Evolutionary conservation across 2,329 filamentous ascomycete species (phyloP).

Genomic region (Apiospora arundinis): DNA sequence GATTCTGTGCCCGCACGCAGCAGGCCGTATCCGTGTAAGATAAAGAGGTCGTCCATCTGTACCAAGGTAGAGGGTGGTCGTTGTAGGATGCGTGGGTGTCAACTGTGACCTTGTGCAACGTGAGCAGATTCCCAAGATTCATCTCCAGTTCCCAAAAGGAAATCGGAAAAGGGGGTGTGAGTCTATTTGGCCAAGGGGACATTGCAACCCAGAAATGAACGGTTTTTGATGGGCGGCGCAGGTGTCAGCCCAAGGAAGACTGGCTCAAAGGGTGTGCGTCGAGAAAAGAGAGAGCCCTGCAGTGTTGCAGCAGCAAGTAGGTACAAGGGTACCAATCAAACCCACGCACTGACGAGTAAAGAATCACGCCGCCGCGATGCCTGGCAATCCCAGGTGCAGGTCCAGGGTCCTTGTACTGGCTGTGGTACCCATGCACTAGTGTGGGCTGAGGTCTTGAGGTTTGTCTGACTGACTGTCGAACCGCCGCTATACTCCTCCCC

Average conservation of each 20-base stretch:
- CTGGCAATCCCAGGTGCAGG: constrained; percentile 12
- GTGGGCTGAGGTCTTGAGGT: constrained; percentile 18
- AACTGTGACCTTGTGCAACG: constrained; percentile 16
- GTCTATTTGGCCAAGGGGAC: neutral
- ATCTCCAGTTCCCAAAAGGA: neutral
- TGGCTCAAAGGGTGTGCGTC: neutral
- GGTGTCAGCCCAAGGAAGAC: neutral
- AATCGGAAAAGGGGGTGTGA: neutral
- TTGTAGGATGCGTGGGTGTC: neutral
- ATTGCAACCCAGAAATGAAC: neutral
- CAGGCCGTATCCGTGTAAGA: constrained; percentile 2
- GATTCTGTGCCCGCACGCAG: constrained; percentile 14
- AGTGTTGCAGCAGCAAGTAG: constrained; percentile 7
- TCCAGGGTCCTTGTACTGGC: constrained; percentile 16
- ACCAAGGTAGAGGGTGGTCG: neutral
- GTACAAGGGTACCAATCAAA: constrained; percentile 16
- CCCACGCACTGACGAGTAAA: constrained; percentile 13
- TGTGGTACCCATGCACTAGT: constrained; percentile 16
- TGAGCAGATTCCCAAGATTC: constrained; percentile 11
- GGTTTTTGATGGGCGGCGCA: neutral
- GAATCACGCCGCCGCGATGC: constrained; percentile 9
- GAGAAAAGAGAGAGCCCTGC: constrained; percentile 2
- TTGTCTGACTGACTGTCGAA: constrained; percentile 18
- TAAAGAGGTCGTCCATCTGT: neutral
- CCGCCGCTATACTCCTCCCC: constrained; percentile 11